These are phyloP conservation scores for Spiraea crenata DNA, from an alignment of 331 rosid genomes.

Conservation along the genomic window DNA sequence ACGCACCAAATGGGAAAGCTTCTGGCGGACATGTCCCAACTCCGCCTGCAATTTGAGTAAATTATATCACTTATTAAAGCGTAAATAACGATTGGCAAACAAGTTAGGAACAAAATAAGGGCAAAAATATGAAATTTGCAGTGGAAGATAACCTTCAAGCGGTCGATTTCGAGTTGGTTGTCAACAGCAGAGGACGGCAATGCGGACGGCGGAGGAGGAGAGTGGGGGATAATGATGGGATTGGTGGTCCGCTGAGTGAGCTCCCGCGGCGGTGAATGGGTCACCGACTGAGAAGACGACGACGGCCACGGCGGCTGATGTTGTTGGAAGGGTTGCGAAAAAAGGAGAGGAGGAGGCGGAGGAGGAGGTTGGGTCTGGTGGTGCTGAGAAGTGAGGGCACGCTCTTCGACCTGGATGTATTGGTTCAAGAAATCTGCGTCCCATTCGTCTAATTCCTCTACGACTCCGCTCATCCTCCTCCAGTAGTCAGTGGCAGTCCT, in stretches of 20 bases:
- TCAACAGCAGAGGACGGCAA: slow-evolving; percentile 22
- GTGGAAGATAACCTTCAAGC: slow-evolving; percentile 48
- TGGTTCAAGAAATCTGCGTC: slow-evolving; percentile 45
- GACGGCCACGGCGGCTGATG: slow-evolving; percentile 13
- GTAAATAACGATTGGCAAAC: not conserved
- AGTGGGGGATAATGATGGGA: slow-evolving; percentile 11
- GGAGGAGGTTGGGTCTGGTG: slow-evolving; percentile 12
- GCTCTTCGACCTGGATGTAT: slow-evolving; percentile 48
- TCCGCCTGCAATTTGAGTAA: slow-evolving; percentile 50
- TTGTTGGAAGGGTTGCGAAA: slow-evolving; percentile 1
- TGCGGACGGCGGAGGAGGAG: slow-evolving; percentile 14
- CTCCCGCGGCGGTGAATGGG: slow-evolving; percentile 77
- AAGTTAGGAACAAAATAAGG: not conserved
- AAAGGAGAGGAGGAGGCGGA: slow-evolving; percentile 8
- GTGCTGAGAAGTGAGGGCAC: slow-evolving; percentile 36
- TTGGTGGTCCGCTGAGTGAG: slow-evolving; percentile 55
- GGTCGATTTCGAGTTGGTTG: slow-evolving; percentile 54
- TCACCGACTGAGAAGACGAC: not conserved
- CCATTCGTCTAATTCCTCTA: slow-evolving; percentile 59
- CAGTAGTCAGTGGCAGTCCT: too few relatives aligned
- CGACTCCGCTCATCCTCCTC: slow-evolving; percentile 24
- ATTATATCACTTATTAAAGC: not conserved
- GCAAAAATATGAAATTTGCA: not conserved
- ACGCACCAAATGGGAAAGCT: slow-evolving; percentile 57
- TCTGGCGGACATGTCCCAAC: slow-evolving; percentile 57